Conservation (phyloP, 2,329 filamentous ascomycete genomes). For the Claviceps pazoutovae region DNA sequence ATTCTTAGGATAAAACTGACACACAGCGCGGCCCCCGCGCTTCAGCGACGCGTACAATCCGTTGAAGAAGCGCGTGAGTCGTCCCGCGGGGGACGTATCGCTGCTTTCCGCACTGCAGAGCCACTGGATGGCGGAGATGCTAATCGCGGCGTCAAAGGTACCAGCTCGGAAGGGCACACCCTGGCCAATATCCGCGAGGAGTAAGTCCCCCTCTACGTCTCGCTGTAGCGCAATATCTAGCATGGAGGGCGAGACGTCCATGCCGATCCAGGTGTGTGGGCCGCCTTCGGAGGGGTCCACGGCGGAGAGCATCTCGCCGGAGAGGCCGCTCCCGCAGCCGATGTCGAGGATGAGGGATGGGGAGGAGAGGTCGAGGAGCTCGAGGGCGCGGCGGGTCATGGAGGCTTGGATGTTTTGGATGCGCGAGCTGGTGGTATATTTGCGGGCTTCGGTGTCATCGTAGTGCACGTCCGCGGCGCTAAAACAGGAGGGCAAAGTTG, state of each 20-base stretch:
- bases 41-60: conserved; percentile 74
- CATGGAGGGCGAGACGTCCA: conserved; percentile 95
- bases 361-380: conserved; percentile 66
- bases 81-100: conserved; percentile 65
- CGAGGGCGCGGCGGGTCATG: conserved; percentile 88
- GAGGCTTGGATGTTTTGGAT: conserved; percentile 90
- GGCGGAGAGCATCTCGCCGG: conserved; percentile 82
- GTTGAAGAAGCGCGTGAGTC: conserved; percentile 79
- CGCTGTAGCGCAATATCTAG: conserved; percentile 84
- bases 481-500: too few relatives aligned
- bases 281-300: conserved; percentile 56
- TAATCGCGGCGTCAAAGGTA: conserved; percentile 87
- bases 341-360: conserved; percentile 88
- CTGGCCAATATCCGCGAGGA: conserved; percentile 90
- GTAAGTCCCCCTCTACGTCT: conserved; percentile 84
- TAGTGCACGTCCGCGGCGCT: conserved; percentile 96
- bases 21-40: conserved; percentile 78
- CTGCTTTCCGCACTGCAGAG: conserved; percentile 88
- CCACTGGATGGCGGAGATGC: conserved; percentile 96
- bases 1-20: conserved; percentile 98
- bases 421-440: conserved; percentile 92
- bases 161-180: conserved; percentile 88
- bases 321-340: conserved; percentile 91
- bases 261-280: conserved; percentile 90
- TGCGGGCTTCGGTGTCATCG: conserved; percentile 86